Evolutionary conservation across 768 basidiomycete species (phyloP), one percentile per base, ranked within the genome.

Genomic region (Cystobasidiopsis lactophilus): DNA sequence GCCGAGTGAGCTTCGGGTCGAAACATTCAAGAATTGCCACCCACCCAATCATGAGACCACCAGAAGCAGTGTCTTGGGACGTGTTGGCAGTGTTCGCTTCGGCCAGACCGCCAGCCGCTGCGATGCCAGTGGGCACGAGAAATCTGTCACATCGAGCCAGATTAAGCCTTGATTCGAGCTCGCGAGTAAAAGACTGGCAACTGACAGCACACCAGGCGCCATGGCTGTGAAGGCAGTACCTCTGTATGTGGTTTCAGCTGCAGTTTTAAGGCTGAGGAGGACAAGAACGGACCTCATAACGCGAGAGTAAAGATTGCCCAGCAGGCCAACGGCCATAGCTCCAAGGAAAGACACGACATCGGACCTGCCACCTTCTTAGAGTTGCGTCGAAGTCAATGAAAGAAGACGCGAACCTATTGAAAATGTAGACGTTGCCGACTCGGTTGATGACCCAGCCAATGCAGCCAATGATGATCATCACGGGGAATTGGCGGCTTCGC

Each of bases 211-310:
- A 37, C 83, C 84, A 24, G 84, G 81, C 38, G 85, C 82, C 85
- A 88, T 88, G 2, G 78, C 78, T 10, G 83, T 84, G 66, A 86
- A 86, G 19, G 84, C 84, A 3, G 83, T 85, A 7, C 83, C 84
- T 44, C 48, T 24, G 47, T 26, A 27, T 4, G 24, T 4, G 16
- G 14, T 24, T 47, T 26, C 23, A 44, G 47, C 24, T 23, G 11
- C 39, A 27, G 27, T 29, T 5, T 4, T 3, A 9, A 35, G 30
- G 39, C 23, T 10, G n/a, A 46, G 43, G 9, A 51, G 50, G 50
- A 54, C 53, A 14, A 50, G 23, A 21, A 7, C 79, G 75, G 5
- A 47, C 45, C 37, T 30, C 74, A 82, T 78, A 63, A 75, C 76
- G 43, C 83, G 73, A 38, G 83, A 85, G 65, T 85, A 85, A 1